These are phyloP conservation scores for Exidia glandulosa DNA, from an alignment of 768 basidiomycete species.

Conservation along the genomic window DNA sequence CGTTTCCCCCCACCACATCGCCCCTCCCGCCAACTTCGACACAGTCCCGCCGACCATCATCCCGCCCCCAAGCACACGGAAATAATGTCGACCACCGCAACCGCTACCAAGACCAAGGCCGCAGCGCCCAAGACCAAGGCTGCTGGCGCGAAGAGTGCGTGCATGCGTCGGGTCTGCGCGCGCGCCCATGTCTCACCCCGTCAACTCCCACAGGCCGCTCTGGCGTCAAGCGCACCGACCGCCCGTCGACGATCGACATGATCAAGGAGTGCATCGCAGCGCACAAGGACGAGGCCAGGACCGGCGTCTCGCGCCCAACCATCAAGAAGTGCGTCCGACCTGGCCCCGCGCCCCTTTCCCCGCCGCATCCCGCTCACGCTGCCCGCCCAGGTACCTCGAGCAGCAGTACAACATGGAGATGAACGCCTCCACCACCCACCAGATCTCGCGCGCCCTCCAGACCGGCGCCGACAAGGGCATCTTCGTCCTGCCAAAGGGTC, in stretches of 20 bases:
- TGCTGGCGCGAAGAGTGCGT: constrained; percentile 1
- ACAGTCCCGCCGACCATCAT: background rate
- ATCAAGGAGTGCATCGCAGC: constrained; percentile 59
- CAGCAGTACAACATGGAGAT: constrained; percentile 72
- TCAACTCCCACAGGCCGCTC: constrained; percentile 17
- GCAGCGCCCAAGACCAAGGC: constrained; percentile 7
- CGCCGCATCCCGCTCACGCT: constrained; percentile 7
- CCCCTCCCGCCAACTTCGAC: background rate
- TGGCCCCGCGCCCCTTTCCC: constrained; percentile 4
- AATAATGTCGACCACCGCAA: background rate
- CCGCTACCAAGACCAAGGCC: constrained; percentile 4
- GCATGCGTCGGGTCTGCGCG: background rate
- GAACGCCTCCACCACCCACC: constrained; percentile 60
- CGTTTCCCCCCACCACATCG: background rate
- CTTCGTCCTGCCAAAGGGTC: constrained; percentile 85
- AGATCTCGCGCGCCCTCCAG: constrained; percentile 71
- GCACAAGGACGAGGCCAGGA: constrained; percentile 52
- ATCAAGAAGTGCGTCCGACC: constrained; percentile 65
- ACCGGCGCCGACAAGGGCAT: constrained; percentile 73
- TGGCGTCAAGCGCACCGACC: constrained; percentile 26
- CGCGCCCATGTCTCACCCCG: constrained; percentile 12
- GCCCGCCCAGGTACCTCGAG: constrained; percentile 59
- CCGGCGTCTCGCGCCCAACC: constrained; percentile 62
- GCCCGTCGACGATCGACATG: constrained; percentile 43
- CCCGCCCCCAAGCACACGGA: background rate